Evolutionary conservation across 352 stramenopile genomes (phyloP), one percentile per base, ranked within the genome.

Genomic region (Nothophytophthora sp.): DNA sequence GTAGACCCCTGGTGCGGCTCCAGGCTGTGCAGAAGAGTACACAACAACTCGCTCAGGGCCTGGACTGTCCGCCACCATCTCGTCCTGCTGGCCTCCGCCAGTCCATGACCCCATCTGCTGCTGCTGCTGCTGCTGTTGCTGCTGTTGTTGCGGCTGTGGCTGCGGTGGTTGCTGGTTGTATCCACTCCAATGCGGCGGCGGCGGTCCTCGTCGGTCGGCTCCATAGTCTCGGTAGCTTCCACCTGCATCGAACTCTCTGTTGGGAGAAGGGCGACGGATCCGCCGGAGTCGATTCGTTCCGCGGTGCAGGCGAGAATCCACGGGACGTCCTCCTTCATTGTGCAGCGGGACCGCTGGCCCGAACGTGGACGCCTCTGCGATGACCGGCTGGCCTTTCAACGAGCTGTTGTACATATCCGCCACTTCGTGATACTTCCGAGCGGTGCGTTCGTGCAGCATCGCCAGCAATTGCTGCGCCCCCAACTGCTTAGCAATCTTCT

Each of bases 401-500:
- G 62, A 50, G 33, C 62, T 82, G 58, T 81, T 87, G 63, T 92
- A 92, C 28, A 89, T 53, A 18, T 90, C 77, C 1, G 77, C 77
- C n/a, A 92, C 68, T 47, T 87, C 65, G 23, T 79, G 37, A 33
- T 90, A 92, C 23, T 64, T 73, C 23, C 50, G 67, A 5, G 60
- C 60, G 1, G 65, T 73, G 15, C 60, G 73, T 43, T 88, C 63
- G 24, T 92, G 78, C 10, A 95, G 58, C 41, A 83, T 23, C n/a
- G 67, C 66, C 10, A 95, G 65, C 34, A 92, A 62, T 16, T 81
- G 64, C 58, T 95, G 84, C 0, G 84, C 81, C 24, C 75, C 81
- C 27, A 87, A 63, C 39, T 95, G 84, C 67, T 92, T 95, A 16
- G 84, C 74, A 20, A 89, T 70, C 49, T 89, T 88, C 50, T 95